These are phyloP conservation scores for Raphanus raphanistrum DNA, from an alignment of 345 rosid species.

Conservation along the genomic window DNA sequence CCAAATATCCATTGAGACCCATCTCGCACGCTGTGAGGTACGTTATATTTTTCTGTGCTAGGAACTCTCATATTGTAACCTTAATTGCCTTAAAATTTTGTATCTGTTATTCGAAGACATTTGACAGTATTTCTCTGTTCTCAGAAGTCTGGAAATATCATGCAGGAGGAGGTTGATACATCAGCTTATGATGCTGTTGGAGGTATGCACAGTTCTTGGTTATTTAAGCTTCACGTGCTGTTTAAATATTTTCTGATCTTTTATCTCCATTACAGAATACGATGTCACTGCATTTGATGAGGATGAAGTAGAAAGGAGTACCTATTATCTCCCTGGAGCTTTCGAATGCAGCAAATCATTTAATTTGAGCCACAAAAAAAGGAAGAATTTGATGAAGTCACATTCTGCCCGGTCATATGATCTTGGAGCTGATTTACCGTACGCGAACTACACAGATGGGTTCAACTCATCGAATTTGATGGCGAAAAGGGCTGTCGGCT, in stretches of 20 bases:
- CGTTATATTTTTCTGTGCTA: constrained; percentile 14
- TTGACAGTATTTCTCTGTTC: constrained; percentile 18
- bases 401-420: constrained; percentile 62
- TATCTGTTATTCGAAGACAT: constrained; percentile 12
- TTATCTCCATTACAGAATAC: constrained; percentile 48
- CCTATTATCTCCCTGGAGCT: constrained; percentile 65
- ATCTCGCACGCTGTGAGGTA: constrained; percentile 48
- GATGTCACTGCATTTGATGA: constrained; percentile 62
- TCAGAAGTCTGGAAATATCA: constrained; percentile 71
- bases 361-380: constrained; percentile 62
- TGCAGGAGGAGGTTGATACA: constrained; percentile 90
- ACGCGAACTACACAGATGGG: constrained; percentile 47
- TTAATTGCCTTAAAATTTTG: constrained; percentile 12
- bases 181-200: constrained; percentile 63
- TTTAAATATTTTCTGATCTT: constrained; percentile 20
- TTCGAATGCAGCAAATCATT: constrained; percentile 58
- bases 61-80: constrained; percentile 23
- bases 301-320: constrained; percentile 83
- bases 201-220: constrained; percentile 53
- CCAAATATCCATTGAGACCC: constrained; percentile 76
- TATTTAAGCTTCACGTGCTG: constrained; percentile 28
- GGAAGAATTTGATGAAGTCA: constrained; percentile 54
- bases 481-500: constrained; percentile 72
- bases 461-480: constrained; percentile 52
- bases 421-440: constrained; percentile 58